Evolutionary conservation across 495 filamentous ascomycete species (phyloP), one percentile per base, ranked within the genome.

Genomic region (Staphylotrichum tortipilum): DNA sequence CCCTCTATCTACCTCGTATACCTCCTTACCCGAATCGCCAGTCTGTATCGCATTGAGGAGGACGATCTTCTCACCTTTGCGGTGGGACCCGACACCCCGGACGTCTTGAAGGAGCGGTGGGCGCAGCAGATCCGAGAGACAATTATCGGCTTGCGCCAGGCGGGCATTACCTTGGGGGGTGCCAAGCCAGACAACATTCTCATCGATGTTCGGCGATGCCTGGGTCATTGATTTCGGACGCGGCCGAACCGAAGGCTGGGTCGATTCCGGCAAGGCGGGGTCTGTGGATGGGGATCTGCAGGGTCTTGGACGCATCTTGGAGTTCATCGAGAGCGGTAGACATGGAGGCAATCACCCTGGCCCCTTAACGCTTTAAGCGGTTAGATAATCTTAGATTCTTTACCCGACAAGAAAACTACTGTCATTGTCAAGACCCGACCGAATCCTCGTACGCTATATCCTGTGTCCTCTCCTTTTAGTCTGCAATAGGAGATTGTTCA

Each of bases 141-240:
- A 3, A 4, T 47, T 9, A 18, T n/a, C 6, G 37, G 37, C 3
- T n/a, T 53, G 21, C 43, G 48, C 22, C 7, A 29, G 28, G 37
- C 38, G 7, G 40, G 39, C n/a, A 38, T 44, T n/a, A n/a, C 14
- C 10, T 50, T 39, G 48, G 72, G 73, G n/a, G 70, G 72, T 60
- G 68, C 51, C 24, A 72, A 75, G 50, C 55, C 67, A 10, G 64
- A 51, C 23, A 75, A 75, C 54, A 53, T 76, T 26, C 52, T 75
- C 23, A 63, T 75, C 47, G 66, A 76, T 47, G 39, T 52, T n/a
- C 30, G 58, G 67, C 22, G 58, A 74, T 50, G 58, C 65, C 7
- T 73, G 61, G 63, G 47, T 77, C 1, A 62, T 73, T 42, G 69
- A 77, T 53, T 77, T 73, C 56, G 70, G 70, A 1, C 69, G 73